Evolutionary conservation across 306 rosid species (phyloP).

Genomic region (Quillaja saponaria): DNA sequence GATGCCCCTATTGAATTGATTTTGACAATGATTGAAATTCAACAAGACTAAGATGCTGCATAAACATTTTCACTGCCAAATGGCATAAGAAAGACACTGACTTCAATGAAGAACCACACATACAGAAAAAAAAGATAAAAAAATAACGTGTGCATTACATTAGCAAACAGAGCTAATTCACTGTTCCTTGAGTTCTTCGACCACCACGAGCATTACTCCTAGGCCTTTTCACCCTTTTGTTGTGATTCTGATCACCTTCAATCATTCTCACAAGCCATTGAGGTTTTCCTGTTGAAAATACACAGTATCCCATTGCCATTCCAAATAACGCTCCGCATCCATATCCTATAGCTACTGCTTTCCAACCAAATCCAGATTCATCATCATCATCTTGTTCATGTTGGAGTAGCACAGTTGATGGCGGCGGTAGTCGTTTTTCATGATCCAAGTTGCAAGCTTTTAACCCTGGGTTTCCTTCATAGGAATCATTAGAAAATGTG

Average conservation of each 20-base stretch:
- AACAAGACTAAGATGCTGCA: too few species aligned
- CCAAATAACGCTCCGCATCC: slow-evolving; percentile 39
- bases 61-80: too few species aligned
- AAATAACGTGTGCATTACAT: too few species aligned
- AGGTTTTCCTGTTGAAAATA: slow-evolving; percentile 5
- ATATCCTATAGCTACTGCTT: slow-evolving; percentile 26
- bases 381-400: slow-evolving; percentile 6
- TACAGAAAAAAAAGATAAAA: too few species aligned
- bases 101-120: too few species aligned
- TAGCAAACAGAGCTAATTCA: slow-evolving; percentile 11
- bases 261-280: neutral
- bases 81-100: too few species aligned
- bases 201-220: neutral
- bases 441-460: slow-evolving; percentile 14
- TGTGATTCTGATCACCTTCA: neutral
- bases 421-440: neutral
- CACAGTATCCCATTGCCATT: slow-evolving; percentile 22
- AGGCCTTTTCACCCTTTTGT: neutral
- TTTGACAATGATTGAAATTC: too few species aligned
- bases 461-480: slow-evolving; percentile 26
- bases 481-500: slow-evolving; percentile 37
- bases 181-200: slow-evolving; percentile 2
- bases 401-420: neutral
- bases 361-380: slow-evolving; percentile 33
- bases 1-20: too few species aligned